Conservation (phyloP, 2,329 filamentous ascomycete genomes). For the Diaporthe velutina region DNA sequence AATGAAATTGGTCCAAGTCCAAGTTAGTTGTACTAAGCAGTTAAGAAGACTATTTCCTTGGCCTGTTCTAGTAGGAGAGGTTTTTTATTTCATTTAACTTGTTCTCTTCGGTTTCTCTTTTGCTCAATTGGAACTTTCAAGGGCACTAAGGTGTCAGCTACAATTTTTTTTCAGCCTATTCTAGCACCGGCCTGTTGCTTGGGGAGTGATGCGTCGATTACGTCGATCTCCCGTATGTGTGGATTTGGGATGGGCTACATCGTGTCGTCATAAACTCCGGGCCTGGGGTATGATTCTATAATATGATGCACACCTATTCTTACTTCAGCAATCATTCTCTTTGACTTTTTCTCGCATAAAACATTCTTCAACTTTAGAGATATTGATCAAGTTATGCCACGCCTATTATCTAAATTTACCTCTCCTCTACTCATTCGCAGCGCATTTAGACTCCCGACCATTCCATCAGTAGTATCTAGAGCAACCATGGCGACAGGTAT, state of each 20-base stretch:
- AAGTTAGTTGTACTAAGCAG: too few relatives aligned
- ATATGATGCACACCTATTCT: neutral
- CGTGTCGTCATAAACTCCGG: constrained; percentile 23
- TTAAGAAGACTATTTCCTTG: too few relatives aligned
- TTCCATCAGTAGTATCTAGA: constrained; percentile 12
- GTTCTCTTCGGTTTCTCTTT: too few relatives aligned
- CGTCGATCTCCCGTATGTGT: constrained; percentile 16
- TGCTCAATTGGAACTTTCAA: neutral
- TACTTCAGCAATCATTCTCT: neutral
- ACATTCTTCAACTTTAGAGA: neutral
- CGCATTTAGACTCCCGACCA: neutral
- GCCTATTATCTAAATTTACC: neutral
- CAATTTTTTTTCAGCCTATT: neutral
- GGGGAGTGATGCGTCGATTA: constrained; percentile 22
- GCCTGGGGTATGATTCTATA: neutral
- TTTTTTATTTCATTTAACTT: too few relatives aligned
- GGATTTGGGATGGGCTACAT: neutral
- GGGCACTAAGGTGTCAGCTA: neutral
- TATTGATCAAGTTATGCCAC: constrained; percentile 8
- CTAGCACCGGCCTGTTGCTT: neutral
- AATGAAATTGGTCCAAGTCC: too few relatives aligned
- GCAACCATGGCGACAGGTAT: constrained; percentile 33
- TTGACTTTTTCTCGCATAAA: neutral
- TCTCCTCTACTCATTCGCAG: constrained; percentile 16
- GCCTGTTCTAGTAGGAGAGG: too few relatives aligned